Base-by-base conservation (phyloP, 1,284 basidiomycete species). In the Thelephora terrestris region DNA sequence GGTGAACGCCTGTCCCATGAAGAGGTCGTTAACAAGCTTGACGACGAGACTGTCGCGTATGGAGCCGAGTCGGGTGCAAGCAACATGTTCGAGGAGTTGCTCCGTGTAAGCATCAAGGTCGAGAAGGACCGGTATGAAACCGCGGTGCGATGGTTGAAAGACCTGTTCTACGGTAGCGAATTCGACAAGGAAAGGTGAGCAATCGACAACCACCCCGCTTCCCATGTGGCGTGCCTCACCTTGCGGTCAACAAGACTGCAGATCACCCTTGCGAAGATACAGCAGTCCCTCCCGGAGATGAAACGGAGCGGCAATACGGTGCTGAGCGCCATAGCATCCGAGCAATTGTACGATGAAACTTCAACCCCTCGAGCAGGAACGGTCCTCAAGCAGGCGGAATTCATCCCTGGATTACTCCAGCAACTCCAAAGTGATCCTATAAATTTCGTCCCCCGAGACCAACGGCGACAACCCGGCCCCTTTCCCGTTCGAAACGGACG, bases 11-110 rank as follows among this genome's bases (percentile, higher is more conserved):
- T 99, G 39, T 71, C 75, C 3, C 91, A 94, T 60, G 95, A 98
- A 65, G 79, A 96, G 51, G 94, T 98, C 20, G 80, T 98, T 53
- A 84, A 94, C 64, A 78, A 80, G 52, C 79, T 99, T 1, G 92
- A 97, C 62, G 79, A 91, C 58, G 84, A 96, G 57, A 97, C 95
- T 0, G 89, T 99, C 23, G 81, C 79, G 4, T 95, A 98, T 61
- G 85, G 88, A 48, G 79, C 77, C 44, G 73, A 74, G 40, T 73
- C 92, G 5, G 91, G 91, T n/a, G 65, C 82, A 43, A 73, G 74
- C 24, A 75, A 74, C 54, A 70, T 74, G 38, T 92, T 95, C 61
- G 71, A 82, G 14, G 91, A 98, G 58, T 74, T 76, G 7, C 65
- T 92, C 48, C 79, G 85, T 21, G 69, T 98, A 50, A 79, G 73